Base-by-base conservation (phyloP, 1,139 yeast genomes). In the Kodamaea fungicola region DNA sequence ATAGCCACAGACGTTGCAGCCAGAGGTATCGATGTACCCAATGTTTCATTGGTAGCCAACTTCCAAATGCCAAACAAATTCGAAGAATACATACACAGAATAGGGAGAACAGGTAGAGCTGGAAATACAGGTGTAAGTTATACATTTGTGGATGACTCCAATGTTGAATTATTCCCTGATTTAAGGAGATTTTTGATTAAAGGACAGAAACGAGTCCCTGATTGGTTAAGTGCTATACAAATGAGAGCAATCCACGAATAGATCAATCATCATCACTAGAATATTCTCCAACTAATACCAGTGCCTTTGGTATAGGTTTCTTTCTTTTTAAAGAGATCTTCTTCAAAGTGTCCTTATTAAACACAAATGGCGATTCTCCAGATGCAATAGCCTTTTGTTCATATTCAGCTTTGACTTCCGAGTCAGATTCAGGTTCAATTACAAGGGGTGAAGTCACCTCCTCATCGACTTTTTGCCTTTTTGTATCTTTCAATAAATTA, bases 51-150 rank as follows among this genome's bases (percentile, higher is more conserved):
- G 31, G 97, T 92, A 6, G 62, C 90, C 10, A 92, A 92, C 58
- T 89, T 74, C 54, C 96, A 90, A 52, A 84, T 90, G 94, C 67
- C 89, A 9, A 75, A 71, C 42, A 70, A 71, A 31, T 76, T 82
- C 27, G 79, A 90, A 10, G 83, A 85, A 45, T 90, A 90, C 57
- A 79, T 90, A 37, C 98, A 92, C 61, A 80, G 96, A 61, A 84
- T 90, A 50, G 98, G 98, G 43, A 83, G 98, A 73, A 90, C 97
- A 16, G 97, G 95, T 33, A 80, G 98, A 66, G 97, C 97, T 0
- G 97, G 97, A 1, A 78, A 77, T 35, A 58, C 57, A 5, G 97
- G 98, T 35, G 67, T 74, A 6, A 84, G 96, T 9, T 66, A 80
- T 22, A 83, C 97, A 0, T 85, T 87, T 47, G 51, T 86, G 27